Evolutionary conservation across 176 grass and related monocot genomes (phyloP).

Genomic region (Puccinellia tenuiflora): DNA sequence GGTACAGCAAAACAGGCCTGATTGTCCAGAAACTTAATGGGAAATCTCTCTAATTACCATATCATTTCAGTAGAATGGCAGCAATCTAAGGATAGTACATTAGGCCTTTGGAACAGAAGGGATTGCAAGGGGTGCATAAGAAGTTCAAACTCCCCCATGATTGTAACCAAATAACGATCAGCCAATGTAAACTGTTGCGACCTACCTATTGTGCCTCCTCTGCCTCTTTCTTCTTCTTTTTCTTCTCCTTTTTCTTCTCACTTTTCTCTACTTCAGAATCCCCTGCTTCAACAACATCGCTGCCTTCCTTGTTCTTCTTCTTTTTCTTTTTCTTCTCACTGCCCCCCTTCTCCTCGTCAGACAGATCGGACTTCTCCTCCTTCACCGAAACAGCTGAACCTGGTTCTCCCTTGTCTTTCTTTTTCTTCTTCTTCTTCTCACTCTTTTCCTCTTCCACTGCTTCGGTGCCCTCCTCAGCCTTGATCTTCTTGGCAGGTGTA

Average conservation of each 20-base stretch:
- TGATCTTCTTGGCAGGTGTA: slow-evolving; percentile 58
- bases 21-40: slow-evolving; percentile 3
- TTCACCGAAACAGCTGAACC: slow-evolving; percentile 30
- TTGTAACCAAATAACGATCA: neutral
- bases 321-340: slow-evolving; percentile 77
- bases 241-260: slow-evolving; percentile 72
- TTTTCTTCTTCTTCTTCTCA: slow-evolving; percentile 93
- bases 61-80: slow-evolving; percentile 22
- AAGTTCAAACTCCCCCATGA: slow-evolving; percentile 16
- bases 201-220: slow-evolving; percentile 32
- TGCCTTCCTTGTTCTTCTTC: slow-evolving; percentile 64
- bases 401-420: slow-evolving; percentile 49
- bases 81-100: slow-evolving; percentile 28
- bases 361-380: slow-evolving; percentile 29
- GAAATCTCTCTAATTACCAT: slow-evolving; percentile 10
- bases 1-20: slow-evolving; percentile 12
- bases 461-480: slow-evolving; percentile 49
- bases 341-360: slow-evolving; percentile 33
- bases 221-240: slow-evolving; percentile 78
- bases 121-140: slow-evolving; percentile 12
- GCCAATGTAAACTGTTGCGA: neutral
- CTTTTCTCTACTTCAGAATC: slow-evolving; percentile 43
- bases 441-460: slow-evolving; percentile 50
- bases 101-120: neutral
- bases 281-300: slow-evolving; percentile 13